These are phyloP conservation scores for Dendrothele bispora DNA, from an alignment of 768 basidiomycete genomes.

Conservation along the genomic window DNA sequence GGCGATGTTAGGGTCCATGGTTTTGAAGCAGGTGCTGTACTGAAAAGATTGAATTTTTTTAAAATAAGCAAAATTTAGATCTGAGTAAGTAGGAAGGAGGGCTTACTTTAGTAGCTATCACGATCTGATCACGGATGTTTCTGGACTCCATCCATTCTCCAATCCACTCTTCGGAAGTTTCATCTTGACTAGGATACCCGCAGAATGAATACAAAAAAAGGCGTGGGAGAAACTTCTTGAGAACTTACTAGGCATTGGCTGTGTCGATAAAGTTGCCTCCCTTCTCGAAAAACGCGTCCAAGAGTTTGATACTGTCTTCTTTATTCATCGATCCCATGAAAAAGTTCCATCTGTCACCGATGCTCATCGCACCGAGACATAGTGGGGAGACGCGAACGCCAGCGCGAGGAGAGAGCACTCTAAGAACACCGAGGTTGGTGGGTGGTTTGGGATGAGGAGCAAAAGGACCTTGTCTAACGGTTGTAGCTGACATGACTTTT, in stretches of 20 bases:
- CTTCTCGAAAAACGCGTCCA: constrained; percentile 37
- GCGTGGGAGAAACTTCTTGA: neutral
- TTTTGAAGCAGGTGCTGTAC: constrained; percentile 18
- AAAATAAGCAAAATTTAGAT: neutral
- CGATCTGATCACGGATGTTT: constrained; percentile 42
- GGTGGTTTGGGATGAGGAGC: constrained; percentile 28
- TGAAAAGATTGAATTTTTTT: too few species aligned
- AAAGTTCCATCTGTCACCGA: constrained; percentile 42
- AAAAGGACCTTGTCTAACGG: too few species aligned
- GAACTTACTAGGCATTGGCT: constrained; percentile 36
- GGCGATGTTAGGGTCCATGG: constrained; percentile 5
- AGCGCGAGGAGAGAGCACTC: constrained; percentile 37
- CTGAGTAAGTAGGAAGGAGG: neutral
- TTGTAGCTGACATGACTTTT: too few species aligned
- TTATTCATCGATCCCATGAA: constrained; percentile 34
- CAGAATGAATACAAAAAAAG: neutral
- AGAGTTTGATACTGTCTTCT: constrained; percentile 36
- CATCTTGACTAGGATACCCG: constrained; percentile 30
- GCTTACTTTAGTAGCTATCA: constrained; percentile 41
- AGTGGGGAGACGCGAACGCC: constrained; percentile 51
- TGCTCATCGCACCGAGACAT: constrained; percentile 49
- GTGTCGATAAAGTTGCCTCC: constrained; percentile 47
- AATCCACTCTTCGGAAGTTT: constrained; percentile 41
- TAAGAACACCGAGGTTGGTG: constrained; percentile 36
- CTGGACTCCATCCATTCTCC: constrained; percentile 47